A percentile compares a stretch with the other conserved stretches of the same genome.
Evolutionary conservation across 108 stramenopile species (phyloP).

Genomic region (Seminavis robusta): DNA sequence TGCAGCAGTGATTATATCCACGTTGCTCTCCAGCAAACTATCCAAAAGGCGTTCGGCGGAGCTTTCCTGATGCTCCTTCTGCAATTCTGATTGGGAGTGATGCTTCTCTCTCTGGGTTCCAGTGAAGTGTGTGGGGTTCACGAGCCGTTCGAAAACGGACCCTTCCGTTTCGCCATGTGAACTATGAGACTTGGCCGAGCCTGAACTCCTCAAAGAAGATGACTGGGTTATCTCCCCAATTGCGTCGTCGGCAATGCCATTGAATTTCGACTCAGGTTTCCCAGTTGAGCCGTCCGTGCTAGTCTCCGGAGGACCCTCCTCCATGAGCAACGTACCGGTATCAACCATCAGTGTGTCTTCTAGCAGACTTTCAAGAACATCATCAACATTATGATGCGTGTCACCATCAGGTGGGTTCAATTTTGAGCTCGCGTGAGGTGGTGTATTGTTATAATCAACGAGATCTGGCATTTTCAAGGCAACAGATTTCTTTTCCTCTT

Average conservation of each 20-base stretch:
- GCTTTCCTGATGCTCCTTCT: too few relatives aligned
- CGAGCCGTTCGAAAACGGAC: constrained; percentile 54
- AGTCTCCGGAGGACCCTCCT: too few relatives aligned
- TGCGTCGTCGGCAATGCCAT: constrained; percentile 18
- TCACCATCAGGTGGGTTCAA: neutral
- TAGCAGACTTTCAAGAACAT: constrained; percentile 49
- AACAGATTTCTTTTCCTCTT: neutral
- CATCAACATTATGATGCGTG: neutral
- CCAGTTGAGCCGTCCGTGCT: too few relatives aligned
- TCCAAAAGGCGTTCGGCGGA: neutral
- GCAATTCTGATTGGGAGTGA: constrained; percentile 2
- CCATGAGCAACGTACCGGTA: too few relatives aligned
- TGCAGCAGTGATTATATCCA: neutral
- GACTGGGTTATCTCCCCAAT: constrained; percentile 12
- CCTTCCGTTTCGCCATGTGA: constrained; percentile 8
- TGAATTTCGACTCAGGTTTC: constrained; percentile 45
- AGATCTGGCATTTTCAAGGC: constrained; percentile 4
- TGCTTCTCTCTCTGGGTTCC: constrained; percentile 49
- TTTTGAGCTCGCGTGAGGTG: neutral
- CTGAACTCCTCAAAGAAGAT: constrained; percentile 13
- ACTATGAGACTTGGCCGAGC: constrained; percentile 1
- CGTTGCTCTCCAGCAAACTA: neutral
- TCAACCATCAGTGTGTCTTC: too few relatives aligned
- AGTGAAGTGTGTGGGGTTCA: constrained; percentile 48
- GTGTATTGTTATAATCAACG: neutral